Percentiles rank a stretch among this genome's conserved stretches.
These are phyloP conservation scores for Alloteropsis semialata DNA, from an alignment of 176 grass and related monocot species.

Conservation along the genomic window DNA sequence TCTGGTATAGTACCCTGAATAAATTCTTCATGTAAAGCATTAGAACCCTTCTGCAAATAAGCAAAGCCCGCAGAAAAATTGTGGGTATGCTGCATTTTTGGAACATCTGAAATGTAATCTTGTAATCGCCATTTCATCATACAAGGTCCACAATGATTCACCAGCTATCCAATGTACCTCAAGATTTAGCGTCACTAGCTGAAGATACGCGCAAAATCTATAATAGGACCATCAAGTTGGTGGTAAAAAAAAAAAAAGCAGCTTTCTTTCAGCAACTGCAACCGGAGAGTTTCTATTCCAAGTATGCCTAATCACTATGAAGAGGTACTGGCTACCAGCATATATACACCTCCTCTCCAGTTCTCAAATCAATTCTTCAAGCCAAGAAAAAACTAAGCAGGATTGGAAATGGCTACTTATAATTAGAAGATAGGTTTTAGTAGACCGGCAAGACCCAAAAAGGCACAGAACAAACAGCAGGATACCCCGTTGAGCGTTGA, in stretches of 20 bases:
- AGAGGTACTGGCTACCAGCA: neutral
- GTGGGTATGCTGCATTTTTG: neutral
- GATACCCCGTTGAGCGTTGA: conserved; percentile 54
- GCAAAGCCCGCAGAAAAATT: neutral
- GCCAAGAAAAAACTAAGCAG: neutral
- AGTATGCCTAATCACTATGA: neutral
- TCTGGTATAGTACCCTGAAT: neutral
- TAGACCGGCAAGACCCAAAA: conserved; percentile 11
- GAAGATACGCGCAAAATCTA: neutral
- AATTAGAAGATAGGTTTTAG: conserved; percentile 28
- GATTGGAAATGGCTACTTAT: neutral
- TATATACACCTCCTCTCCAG: neutral
- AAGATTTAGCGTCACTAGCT: neutral
- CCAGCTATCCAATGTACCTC: neutral
- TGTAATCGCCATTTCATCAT: neutral
- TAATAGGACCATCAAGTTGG: neutral
- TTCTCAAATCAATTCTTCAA: neutral
- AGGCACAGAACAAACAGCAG: neutral
- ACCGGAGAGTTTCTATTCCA: neutral
- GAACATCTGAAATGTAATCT: neutral
- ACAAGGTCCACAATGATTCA: neutral
- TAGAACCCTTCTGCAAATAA: neutral
- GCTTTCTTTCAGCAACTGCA: too few species aligned
- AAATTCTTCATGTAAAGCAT: neutral
- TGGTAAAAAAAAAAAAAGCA: too few species aligned